These are phyloP conservation scores for Apiospora hydei DNA, from an alignment of 2,329 filamentous ascomycete genomes.

Conservation along the genomic window DNA sequence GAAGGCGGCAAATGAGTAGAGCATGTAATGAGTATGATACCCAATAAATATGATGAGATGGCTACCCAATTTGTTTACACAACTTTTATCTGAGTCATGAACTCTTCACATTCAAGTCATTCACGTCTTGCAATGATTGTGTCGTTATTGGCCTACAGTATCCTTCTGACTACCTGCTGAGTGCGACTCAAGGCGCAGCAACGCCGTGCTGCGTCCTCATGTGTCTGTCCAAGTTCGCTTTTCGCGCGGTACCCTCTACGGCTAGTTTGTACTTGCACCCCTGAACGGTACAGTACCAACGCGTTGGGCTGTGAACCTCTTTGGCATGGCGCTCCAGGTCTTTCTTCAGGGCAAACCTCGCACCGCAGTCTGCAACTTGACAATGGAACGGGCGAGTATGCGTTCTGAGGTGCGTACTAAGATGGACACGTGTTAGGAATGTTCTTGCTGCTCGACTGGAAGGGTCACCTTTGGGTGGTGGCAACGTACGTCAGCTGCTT, in stretches of 20 bases:
- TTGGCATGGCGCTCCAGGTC: background rate
- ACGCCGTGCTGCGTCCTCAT: background rate
- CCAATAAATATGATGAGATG: constrained; percentile 12
- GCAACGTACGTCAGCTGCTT: background rate
- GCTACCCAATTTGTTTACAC: background rate
- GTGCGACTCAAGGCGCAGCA: background rate
- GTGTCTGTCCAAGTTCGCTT: constrained; percentile 9
- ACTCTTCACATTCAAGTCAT: background rate
- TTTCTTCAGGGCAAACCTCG: background rate
- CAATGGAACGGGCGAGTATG: background rate
- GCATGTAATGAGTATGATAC: constrained; percentile 19
- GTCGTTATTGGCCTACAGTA: background rate
- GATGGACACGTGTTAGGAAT: background rate
- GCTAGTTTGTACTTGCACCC: background rate
- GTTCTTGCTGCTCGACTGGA: background rate
- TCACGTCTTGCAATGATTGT: background rate
- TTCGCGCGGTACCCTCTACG: background rate
- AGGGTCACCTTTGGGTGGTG: background rate
- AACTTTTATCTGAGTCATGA: background rate
- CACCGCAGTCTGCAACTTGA: background rate
- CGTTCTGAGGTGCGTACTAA: background rate
- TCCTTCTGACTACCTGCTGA: background rate
- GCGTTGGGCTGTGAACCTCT: background rate
- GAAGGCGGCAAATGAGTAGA: background rate
- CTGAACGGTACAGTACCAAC: background rate